phyloP scores from a whole-genome alignment of 441 rosid genomes.

The Erodium texanum region DNA sequence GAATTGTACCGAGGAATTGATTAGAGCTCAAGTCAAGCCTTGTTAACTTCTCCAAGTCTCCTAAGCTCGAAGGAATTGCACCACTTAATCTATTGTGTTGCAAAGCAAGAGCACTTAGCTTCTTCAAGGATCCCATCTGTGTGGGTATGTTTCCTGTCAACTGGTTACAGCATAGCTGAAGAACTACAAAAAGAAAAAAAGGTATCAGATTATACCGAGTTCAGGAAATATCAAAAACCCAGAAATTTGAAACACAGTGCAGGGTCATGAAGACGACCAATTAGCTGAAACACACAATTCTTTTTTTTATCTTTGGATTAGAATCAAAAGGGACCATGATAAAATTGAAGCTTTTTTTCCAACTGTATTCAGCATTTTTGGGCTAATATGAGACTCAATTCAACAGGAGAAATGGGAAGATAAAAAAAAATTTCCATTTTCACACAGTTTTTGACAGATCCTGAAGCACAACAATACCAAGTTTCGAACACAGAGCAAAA shows the following conservation, averaged over 20 bases:
- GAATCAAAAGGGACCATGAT: neutral
- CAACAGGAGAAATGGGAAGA: neutral
- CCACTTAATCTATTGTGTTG: conserved; percentile 74
- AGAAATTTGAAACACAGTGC: neutral
- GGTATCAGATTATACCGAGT: neutral
- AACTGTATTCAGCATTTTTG: neutral
- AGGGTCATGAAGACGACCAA: no score
- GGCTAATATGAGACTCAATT: neutral
- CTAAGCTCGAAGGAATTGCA: conserved; percentile 80
- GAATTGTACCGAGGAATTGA: conserved; percentile 61
- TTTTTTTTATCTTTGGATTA: neutral
- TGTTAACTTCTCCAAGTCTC: conserved; percentile 44
- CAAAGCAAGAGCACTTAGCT: conserved; percentile 68
- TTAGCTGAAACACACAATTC: no score
- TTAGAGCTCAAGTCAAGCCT: conserved; percentile 77
- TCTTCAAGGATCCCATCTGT: conserved; percentile 58
- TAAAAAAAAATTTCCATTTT: neutral
- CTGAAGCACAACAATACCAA: neutral
- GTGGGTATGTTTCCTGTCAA: conserved; percentile 73
- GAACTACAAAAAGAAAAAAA: conserved; percentile 31
- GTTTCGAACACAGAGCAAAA: neutral
- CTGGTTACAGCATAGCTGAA: conserved; percentile 91
- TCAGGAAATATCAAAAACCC: neutral
- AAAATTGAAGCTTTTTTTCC: neutral
- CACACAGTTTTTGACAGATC: neutral